Base-by-base conservation (phyloP, 495 filamentous ascomycete species). In the Annulohypoxylon maeteangense region DNA sequence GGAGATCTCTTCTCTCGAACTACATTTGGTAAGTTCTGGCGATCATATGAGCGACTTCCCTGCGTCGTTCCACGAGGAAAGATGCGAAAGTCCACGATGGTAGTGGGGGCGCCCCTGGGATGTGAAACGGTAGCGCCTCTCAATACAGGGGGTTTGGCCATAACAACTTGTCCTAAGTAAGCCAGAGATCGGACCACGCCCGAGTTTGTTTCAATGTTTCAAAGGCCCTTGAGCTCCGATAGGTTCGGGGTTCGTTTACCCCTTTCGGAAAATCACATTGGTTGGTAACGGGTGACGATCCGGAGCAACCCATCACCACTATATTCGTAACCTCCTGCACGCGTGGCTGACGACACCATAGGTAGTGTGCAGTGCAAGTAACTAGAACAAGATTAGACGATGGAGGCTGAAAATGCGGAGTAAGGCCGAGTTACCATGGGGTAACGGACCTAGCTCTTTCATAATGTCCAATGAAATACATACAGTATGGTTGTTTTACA, bases 141-240 rank as follows among this genome's bases (percentile, higher is more conserved):
- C 62, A n/a, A 62, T 53, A 56, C 59, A 72, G 70, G 65, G 70
- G 64, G 1, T 38, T 31, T 32, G n/a, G 27, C 25, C n/a, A 50
- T 18, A 29, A 54, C 31, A 61, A 50, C 44, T n/a, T 40, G 25
- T 14, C 14, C 25, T 12, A n/a, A 27, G 53, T 22, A 20, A 40
- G n/a, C 36, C 34, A n/a, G 34, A 65, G 68, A 62, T 73, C 61
- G 65, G 31, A 42, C 65, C 65, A 68, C 42, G 36, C 42, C 32
- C 25, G 36, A 32, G 7, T 64, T 47, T 54, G 54, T 56, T 65
- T 65, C 70, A 32, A 72, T 61, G 70, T 65, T 65, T 67, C 59
- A 58, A 61, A 68, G 66, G 65, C 65, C 11, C 44, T 55, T 20
- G 44, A 62, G 62, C 60, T 48, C 56, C 59, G 63, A 53, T 60